Evolutionary conservation across 2,329 filamentous ascomycete species (phyloP).

Genomic region (Pseudomassariella vexata): DNA sequence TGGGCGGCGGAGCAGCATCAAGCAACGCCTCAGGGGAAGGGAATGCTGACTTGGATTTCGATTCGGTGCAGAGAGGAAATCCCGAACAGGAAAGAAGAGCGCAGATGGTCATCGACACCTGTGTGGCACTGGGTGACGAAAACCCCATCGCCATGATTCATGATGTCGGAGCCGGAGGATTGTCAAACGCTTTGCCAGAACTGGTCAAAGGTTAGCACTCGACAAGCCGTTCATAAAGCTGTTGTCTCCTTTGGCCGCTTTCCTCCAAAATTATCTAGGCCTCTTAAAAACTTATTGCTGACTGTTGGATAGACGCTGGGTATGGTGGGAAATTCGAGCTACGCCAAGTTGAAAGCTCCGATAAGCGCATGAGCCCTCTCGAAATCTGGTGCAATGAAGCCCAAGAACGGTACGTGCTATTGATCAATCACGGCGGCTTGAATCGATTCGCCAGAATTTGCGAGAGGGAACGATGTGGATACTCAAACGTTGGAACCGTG

Average conservation of each 20-base stretch:
- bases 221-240: too few relatives aligned
- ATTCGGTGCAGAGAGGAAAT: conserved; percentile 94
- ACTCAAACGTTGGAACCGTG: conserved; percentile 83
- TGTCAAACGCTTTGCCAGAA: conserved; percentile 70
- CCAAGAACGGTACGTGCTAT: conserved; percentile 91
- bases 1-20: conserved; percentile 91
- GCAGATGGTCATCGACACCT: conserved; percentile 97
- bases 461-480: conserved; percentile 79
- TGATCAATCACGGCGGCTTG: conserved; percentile 74
- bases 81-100: conserved; percentile 93
- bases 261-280: too few relatives aligned
- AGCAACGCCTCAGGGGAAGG: conserved; percentile 84
- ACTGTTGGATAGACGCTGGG: too few relatives aligned
- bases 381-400: conserved; percentile 98
- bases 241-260: too few relatives aligned
- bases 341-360: conserved; percentile 86
- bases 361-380: conserved; percentile 87
- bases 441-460: conserved; percentile 68
- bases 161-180: conserved; percentile 89
- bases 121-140: conserved; percentile 72
- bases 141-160: conserved; percentile 97
- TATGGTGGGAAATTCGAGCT: conserved; percentile 89
- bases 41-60: conserved; percentile 90
- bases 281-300: too few relatives aligned
- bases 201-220: too few relatives aligned